Base-by-base conservation (phyloP, 2,329 filamentous ascomycete species). In the Sarocladium kiliense region DNA sequence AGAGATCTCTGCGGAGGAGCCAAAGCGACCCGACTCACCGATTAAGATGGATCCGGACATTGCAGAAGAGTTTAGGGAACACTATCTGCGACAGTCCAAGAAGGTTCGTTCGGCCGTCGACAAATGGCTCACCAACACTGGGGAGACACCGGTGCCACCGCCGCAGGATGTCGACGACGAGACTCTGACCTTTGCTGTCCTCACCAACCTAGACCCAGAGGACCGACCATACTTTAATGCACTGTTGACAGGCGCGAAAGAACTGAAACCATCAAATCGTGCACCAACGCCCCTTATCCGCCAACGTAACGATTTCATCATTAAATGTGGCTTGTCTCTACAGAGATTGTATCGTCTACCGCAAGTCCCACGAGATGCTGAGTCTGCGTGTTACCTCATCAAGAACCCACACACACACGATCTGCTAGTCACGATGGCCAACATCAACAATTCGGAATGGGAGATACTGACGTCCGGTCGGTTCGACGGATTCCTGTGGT, bases 401-500 rank as follows among this genome's bases (percentile, higher is more conserved):
- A 91, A 88, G 68, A 88, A 97, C 67, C 85, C 86, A 0, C 77
- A 82, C 12, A 83, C 94, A 50, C 93, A 97, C 68, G 88, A 94
- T 64, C 84, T 96, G 30, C 82, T 97, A 2, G 86, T 90, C 39
- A 96, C 93, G 0, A 79, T 97, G 51, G 86, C 89, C 34, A 90
- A 92, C 54, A 94, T 97, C 62, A 94, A 88, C 66, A 82, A 86
- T 47, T 88, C 89, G n/a, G 93, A 97, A 70, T 97, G 93, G 93
- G 93, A 97, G 59, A 96, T 97, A 55, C 78, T 97, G 12, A 90
- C 88, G 3, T 97, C 93, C 0, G 93, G 93, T 26, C 88, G 93
- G 26, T 97, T 97, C 64, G 92, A 97, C 66, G 93, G 93, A 3
- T 97, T 97, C 72, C 78, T 97, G 19, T 96, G 93, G 84, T 96